Evolutionary conservation across 148 eudicot species (phyloP), one percentile per base, ranked within the genome.

Genomic region (Cornus kousa): DNA sequence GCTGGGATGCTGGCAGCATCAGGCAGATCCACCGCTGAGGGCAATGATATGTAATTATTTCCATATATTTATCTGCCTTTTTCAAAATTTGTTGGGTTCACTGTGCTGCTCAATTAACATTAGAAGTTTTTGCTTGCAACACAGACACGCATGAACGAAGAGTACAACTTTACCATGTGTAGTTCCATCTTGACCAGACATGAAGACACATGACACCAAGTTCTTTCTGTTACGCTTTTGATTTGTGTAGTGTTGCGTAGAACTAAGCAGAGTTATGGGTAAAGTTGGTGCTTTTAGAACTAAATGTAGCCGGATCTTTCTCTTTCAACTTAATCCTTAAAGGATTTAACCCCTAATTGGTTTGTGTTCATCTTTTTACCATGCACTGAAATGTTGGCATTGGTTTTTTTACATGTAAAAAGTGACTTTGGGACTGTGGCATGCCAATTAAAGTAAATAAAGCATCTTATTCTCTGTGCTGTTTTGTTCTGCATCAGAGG

Each of bases 1-100:
- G 99, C 98, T 66, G 99, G 99, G 77, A 80, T 94, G 73, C 83
- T 94, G 33, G 98, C 98, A 83, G 92, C 90, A 60, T 88, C 98
- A 73, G 73, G 70, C 70, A 86, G 95, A 80, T 68, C 71, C 85
- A 93, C 90, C n/a, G 37, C 83, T 59, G 91, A 91, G 73, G 97
- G 92, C 78, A 85, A 81, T 75, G 99, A 96, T 78, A 87, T 87
- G 99, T 96, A 89, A 88, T 82, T 67, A 33, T 79, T 72, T 79
- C 53, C 23, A 77, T 11, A 67, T 33, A 39, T 66, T 33, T 72
- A 40, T n/a, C 43, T 39, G 68, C 23, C 20, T 62, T 62, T 48
- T 67, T 40, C 33, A 40, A 70, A 39, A 66, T 67, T 32, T 48
- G 23, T 32, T 48, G 22, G 57, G 3, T 23, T 43, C 70, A 69